These are phyloP conservation scores for Ascomycota sp. DNA, from an alignment of 2,329 filamentous ascomycete genomes.

Conservation along the genomic window DNA sequence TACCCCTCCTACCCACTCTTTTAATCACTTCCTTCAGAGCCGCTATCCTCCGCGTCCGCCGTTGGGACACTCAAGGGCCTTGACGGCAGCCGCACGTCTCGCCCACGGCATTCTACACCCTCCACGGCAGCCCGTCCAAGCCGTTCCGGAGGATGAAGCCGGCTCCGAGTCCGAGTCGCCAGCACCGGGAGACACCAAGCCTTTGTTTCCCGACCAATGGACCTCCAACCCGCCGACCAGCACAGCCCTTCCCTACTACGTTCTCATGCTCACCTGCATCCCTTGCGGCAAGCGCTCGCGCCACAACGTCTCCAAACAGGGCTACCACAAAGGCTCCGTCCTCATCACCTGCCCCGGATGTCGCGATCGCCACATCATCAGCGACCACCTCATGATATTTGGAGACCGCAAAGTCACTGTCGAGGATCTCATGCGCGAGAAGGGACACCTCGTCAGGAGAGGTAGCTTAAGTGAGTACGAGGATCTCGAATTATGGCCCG, in stretches of 20 bases:
- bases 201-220: background rate
- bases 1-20: background rate
- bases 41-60: background rate
- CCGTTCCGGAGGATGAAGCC: background rate
- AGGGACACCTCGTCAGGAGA: conserved; percentile 53
- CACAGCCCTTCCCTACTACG: conserved; percentile 42
- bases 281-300: conserved; percentile 64
- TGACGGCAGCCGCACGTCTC: background rate
- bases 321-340: conserved; percentile 78
- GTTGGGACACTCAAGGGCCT: no score
- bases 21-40: background rate
- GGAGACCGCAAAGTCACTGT: conserved; percentile 48
- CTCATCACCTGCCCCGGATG: conserved; percentile 78
- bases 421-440: conserved; percentile 58
- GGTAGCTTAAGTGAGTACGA: conserved; percentile 55
- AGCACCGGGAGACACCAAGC: no score
- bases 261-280: conserved; percentile 81
- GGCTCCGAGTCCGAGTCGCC: no score
- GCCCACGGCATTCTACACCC: conserved; percentile 17
- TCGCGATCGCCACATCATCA: conserved; percentile 75
- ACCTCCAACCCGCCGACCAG: conserved; percentile 11
- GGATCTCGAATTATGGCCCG: conserved; percentile 85
- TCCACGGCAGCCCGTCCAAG: conserved; percentile 2
- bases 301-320: conserved; percentile 80
- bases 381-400: conserved; percentile 69